Percentiles rank a stretch among this genome's conserved stretches.
phyloP scores from a whole-genome alignment of 495 filamentous ascomycete genomes.

The Cenococcum geophilum region DNA sequence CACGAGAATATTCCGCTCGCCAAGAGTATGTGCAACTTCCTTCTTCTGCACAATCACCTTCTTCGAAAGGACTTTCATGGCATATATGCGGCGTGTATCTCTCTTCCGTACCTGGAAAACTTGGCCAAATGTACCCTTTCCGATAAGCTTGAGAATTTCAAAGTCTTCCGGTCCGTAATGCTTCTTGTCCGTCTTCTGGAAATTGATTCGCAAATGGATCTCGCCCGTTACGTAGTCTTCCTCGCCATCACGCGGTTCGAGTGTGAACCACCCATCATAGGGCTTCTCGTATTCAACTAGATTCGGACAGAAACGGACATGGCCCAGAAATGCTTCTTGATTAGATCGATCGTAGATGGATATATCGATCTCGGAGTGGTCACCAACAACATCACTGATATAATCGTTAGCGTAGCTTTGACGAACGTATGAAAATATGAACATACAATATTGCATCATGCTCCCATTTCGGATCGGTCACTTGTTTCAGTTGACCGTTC shows the following conservation, averaged over 20 bases:
- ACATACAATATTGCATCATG: slow-evolving; percentile 92
- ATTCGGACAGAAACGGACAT: slow-evolving; percentile 63
- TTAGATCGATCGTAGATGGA: slow-evolving; percentile 86
- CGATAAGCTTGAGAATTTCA: slow-evolving; percentile 89
- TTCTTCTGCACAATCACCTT: slow-evolving; percentile 99
- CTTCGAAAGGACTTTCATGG: slow-evolving; percentile 98
- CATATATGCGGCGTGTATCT: slow-evolving; percentile 91
- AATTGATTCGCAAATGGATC: slow-evolving; percentile 76
- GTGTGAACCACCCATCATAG: slow-evolving; percentile 77
- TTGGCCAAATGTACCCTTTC: slow-evolving; percentile 97
- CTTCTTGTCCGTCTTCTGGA: slow-evolving; percentile 83
- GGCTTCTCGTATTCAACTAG: slow-evolving; percentile 56
- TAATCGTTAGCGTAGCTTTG: slow-evolving; percentile 11
- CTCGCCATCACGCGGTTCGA: slow-evolving; percentile 60
- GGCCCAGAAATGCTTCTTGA: slow-evolving; percentile 85
- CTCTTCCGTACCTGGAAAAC: slow-evolving; percentile 99
- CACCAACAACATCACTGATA: slow-evolving; percentile 83
- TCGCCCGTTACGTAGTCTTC: slow-evolving; percentile 79
- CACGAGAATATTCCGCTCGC: slow-evolving; percentile 94
- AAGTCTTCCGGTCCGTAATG: slow-evolving; percentile 97
- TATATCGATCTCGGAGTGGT: slow-evolving; percentile 84
- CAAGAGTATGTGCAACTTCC: slow-evolving; percentile 93
- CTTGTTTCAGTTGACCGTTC: slow-evolving; percentile 58
- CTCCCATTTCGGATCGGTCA: slow-evolving; percentile 90
- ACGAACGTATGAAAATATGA: neutral